Evolutionary conservation across 768 basidiomycete species (phyloP).

Genomic region (Xerocomus spinulosus): DNA sequence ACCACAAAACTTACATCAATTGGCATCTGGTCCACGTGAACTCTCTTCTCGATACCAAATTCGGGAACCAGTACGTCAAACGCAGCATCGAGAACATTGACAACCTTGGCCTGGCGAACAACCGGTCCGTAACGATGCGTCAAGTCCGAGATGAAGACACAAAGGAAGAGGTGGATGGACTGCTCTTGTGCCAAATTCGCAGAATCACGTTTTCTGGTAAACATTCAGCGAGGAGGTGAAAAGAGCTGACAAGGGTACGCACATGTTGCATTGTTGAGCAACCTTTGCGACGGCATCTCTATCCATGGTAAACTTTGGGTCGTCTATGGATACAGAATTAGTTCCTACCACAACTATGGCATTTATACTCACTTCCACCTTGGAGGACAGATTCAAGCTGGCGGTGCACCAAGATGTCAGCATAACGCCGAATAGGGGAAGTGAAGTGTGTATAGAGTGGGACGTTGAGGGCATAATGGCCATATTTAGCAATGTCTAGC

Average conservation of each 20-base stretch:
- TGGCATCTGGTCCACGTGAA: slow-evolving; percentile 99
- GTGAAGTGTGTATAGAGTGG: slow-evolving; percentile 95
- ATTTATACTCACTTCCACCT: slow-evolving; percentile 49
- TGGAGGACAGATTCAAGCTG: slow-evolving; percentile 89
- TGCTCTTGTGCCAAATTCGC: slow-evolving; percentile 93
- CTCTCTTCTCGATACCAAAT: slow-evolving; percentile 98
- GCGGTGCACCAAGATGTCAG: slow-evolving; percentile 93
- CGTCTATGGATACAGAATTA: slow-evolving; percentile 36
- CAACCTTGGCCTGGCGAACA: slow-evolving; percentile 89
- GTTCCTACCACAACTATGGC: background rate
- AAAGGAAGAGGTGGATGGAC: slow-evolving; percentile 92
- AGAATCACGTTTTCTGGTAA: slow-evolving; percentile 78
- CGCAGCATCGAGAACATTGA: slow-evolving; percentile 94
- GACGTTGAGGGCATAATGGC: slow-evolving; percentile 84
- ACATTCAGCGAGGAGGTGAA: slow-evolving; percentile 4
- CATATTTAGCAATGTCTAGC: slow-evolving; percentile 98
- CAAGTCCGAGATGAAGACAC: slow-evolving; percentile 89
- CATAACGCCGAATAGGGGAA: slow-evolving; percentile 88
- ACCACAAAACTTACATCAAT: slow-evolving; percentile 64
- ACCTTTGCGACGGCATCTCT: slow-evolving; percentile 97
- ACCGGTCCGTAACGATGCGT: slow-evolving; percentile 95
- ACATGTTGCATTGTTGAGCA: slow-evolving; percentile 98
- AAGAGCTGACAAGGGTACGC: slow-evolving; percentile 24
- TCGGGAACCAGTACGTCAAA: slow-evolving; percentile 96
- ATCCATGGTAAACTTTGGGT: slow-evolving; percentile 93